Evolutionary conservation across 2,329 filamentous ascomycete genomes (phyloP), one percentile per base, ranked within the genome.

Genomic region (Calonectria crousiana): DNA sequence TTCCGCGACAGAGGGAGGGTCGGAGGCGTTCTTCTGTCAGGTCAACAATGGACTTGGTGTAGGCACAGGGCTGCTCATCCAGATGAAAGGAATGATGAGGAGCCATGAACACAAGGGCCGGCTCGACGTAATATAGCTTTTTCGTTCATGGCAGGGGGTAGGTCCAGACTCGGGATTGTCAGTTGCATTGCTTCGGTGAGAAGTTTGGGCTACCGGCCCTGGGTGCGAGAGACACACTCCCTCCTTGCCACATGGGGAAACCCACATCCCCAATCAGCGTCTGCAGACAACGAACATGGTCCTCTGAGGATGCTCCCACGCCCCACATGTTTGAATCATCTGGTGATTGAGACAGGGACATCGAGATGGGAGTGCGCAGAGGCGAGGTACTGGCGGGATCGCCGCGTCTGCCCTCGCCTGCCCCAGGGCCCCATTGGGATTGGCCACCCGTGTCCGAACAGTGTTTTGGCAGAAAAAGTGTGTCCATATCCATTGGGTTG

Each of bases 181-280:
- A 47, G 26, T 65, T 77, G 69, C 51, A 73, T 68, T 44, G 49
- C 64, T 74, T 78, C 77, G 78, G 78, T 79, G 76, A 79, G 75
- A 77, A 70, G 71, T 78, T 79, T 56, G 36, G 76, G 77, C 73
- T 75, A 79, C 75, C 77, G 77, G 75, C 76, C 68, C 41, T 20
- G 49, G 34, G 36, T 30, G n/a, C 56, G 14, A 65, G 68, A 26
- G 32, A 18, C 68, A 60, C 44, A 18, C 44, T 41, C 34, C 30
- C 34, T 64, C 41, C 18, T 64, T 64, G 41, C 53, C 67, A 64
- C 44, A 64, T 51, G 56, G 56, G 58, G 67, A 44, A 62, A 13
- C 53, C 53, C 44, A 28, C n/a, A 64, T 49, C 47, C 34, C 58
- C 41, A 64, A 70, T 70, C 56, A 65, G 30, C 32, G 18, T 13